Base-by-base conservation (phyloP, 192 early-diverging fungal genomes). In the Gryganskiella cystojenkinii region DNA sequence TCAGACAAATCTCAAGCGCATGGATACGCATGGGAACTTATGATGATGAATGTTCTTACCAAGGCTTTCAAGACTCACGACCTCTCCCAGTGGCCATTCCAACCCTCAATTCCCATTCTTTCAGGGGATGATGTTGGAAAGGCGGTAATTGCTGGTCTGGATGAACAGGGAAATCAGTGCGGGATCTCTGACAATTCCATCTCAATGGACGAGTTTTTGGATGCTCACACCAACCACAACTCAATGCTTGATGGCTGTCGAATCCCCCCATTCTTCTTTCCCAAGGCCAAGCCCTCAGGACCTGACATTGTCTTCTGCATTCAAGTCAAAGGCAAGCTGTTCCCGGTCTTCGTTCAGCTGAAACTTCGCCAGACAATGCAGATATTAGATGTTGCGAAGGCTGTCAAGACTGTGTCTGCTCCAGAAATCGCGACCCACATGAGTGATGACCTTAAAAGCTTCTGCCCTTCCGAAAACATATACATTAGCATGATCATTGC, bases 401-500 rank as follows among this genome's bases (percentile, higher is more conserved):
- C 33, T 11, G 8, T 67, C 54, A 35, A 57, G 42, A 47, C 64
- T 11, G 44, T 56, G 9, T 67, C 55, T 45, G 43, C 42, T 20
- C 27, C 40, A 8, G 19, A 4, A 10, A 34, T 37, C 31, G 42
- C 31, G 43, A 20, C 13, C 17, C 64, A 67, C 22, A 11, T 56
- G 31, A n/a, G n/a, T n/a, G 27, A 49, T 14, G 33, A 57, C 35
- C 27, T 68, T 17, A 15, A 33, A 4, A 19, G 19, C 0, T 59
- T 27, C 35, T 68, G 56, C 66, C 66, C 66, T 11, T 46, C 51
- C 3, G 63, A 57, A 53, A 52, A 68, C 17, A 51, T 33, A 6
- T 68, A 27, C 25, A 59, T 68, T 13, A 68, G 34, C 35, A 68
- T 70, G 68, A 35, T 71, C 45, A 49, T 56, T 25, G 60, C 20